A percentile compares a stretch with the other conserved stretches of the same genome.
Evolutionary conservation across 2,329 filamentous ascomycete species (phyloP).

Genomic region (Leptographium radiaticola): DNA sequence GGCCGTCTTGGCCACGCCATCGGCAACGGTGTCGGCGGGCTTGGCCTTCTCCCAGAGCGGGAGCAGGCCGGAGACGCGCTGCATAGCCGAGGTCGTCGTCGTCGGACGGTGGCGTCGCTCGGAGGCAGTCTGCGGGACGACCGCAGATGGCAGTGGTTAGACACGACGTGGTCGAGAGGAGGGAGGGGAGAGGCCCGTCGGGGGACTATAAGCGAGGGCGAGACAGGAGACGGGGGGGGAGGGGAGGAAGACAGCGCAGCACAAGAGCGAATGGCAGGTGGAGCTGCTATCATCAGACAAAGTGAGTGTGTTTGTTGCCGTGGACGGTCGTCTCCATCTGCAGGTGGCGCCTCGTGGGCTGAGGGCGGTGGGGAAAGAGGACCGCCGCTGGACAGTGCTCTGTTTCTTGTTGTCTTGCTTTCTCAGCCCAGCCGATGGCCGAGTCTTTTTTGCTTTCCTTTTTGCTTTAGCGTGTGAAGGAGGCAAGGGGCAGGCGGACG

Average conservation of each 20-base stretch:
- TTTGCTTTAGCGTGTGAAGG: not conserved
- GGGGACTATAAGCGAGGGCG: not conserved
- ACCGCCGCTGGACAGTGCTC: not conserved
- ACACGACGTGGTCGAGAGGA: not conserved
- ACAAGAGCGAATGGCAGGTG: not conserved
- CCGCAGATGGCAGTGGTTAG: not conserved
- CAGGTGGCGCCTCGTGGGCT: not conserved
- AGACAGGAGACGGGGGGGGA: too few species aligned
- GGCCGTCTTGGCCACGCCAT: not conserved
- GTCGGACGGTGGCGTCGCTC: not conserved
- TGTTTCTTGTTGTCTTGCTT: not conserved
- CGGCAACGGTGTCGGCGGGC: constrained; percentile 6
- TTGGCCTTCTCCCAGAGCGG: constrained; percentile 22
- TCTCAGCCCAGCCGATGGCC: not conserved
- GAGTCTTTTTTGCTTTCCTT: not conserved
- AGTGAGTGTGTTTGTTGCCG: not conserved
- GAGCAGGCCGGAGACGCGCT: constrained; percentile 33
- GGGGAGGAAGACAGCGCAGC: not conserved
- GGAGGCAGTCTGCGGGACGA: not conserved
- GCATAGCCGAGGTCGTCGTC: constrained; percentile 19
- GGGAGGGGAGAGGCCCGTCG: not conserved
- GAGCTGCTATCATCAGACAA: not conserved
- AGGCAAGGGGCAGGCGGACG: not conserved
- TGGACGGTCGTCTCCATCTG: not conserved
- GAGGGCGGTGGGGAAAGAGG: not conserved